phyloP scores from a whole-genome alignment of 1,284 basidiomycete genomes.

The Somion occarium region DNA sequence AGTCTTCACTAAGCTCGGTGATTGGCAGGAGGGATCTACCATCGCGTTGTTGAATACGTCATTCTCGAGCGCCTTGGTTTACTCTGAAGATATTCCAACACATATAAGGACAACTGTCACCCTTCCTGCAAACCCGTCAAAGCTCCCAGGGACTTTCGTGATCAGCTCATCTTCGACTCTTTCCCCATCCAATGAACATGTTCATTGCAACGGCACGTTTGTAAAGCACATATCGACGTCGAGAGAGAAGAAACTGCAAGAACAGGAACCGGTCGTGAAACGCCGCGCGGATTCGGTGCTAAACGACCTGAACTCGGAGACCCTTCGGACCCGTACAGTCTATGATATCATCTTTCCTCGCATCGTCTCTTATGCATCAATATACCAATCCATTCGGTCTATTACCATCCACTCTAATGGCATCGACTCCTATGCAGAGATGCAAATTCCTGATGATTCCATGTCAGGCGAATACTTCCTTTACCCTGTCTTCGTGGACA shows the following conservation, averaged over 20 bases:
- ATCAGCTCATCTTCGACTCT: slow-evolving; percentile 34
- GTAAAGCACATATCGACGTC: slow-evolving; percentile 28
- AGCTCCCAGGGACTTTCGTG: slow-evolving; percentile 9
- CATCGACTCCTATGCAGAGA: slow-evolving; percentile 48
- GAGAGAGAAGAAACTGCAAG: slow-evolving; percentile 35
- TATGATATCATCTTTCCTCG: slow-evolving; percentile 67
- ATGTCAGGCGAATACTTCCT: slow-evolving; percentile 19
- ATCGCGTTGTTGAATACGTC: slow-evolving; percentile 38
- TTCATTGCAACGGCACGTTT: slow-evolving; percentile 48
- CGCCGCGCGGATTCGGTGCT: slow-evolving; percentile 31
- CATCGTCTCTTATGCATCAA: slow-evolving; percentile 57
- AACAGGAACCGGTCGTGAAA: slow-evolving; percentile 30
- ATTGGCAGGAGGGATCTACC: slow-evolving; percentile 28
- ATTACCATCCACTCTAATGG: slow-evolving; percentile 45
- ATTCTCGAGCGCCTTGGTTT: slow-evolving; percentile 54
- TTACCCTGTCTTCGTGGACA: slow-evolving; percentile 61
- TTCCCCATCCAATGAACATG: slow-evolving; percentile 4
- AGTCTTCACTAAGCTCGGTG: slow-evolving; percentile 27
- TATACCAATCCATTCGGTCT: slow-evolving; percentile 53
- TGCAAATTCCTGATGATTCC: slow-evolving; percentile 34
- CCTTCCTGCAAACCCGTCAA: not conserved
- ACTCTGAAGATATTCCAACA: slow-evolving; percentile 24
- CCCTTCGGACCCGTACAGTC: slow-evolving; percentile 49
- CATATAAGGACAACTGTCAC: not conserved
- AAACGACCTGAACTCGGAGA: slow-evolving; percentile 33